Percentiles rank a stretch among this genome's conserved stretches.
Conservation (phyloP, 2,329 filamentous ascomycete genomes). For the Neonectria faginata region DNA sequence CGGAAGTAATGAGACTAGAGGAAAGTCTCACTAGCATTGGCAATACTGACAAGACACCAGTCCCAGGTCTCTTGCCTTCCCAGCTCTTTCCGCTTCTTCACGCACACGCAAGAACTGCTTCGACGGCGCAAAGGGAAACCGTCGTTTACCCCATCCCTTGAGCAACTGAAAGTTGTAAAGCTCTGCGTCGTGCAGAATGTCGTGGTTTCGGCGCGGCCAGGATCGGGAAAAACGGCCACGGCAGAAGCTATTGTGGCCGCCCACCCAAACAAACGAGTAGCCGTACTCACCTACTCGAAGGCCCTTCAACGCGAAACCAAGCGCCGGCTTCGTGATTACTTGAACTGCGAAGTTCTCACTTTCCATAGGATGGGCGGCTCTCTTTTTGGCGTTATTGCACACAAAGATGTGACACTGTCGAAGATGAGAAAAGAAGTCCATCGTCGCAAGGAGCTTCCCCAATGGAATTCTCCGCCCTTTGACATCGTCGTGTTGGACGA, state of each 20-base stretch:
- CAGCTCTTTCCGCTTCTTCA: background rate
- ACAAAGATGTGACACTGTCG: background rate
- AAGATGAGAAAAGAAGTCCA: background rate
- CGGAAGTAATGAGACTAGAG: background rate
- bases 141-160: background rate
- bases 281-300: background rate
- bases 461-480: background rate
- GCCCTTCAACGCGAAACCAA: background rate
- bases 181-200: slow-evolving; percentile 39
- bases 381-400: background rate
- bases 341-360: background rate
- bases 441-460: background rate
- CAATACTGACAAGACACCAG: background rate
- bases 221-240: slow-evolving; percentile 49
- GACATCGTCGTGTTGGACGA: background rate
- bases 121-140: background rate
- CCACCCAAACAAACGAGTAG: slow-evolving; percentile 25
- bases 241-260: slow-evolving; percentile 47
- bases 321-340: background rate
- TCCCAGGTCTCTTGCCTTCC: background rate
- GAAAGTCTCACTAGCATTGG: background rate
- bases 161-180: background rate
- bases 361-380: background rate
- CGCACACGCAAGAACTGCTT: background rate
- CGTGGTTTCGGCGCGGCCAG: slow-evolving; percentile 49